Conservation (phyloP, 139 green algal species). For the Picochlorum sp. region DNA sequence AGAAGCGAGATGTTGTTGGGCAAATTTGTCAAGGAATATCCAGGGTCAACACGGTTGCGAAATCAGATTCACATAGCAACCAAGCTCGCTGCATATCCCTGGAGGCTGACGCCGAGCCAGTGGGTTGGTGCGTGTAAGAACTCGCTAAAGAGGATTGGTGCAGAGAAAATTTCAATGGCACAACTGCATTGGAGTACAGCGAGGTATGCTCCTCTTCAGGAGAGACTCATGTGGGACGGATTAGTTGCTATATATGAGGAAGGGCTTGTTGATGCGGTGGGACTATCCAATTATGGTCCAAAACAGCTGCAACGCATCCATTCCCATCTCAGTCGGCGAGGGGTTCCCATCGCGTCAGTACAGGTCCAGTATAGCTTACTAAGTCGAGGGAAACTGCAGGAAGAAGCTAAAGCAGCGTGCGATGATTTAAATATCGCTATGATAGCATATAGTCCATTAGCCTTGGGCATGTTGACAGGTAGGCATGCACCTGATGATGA, state of each 20-base stretch:
- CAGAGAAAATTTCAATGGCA: constrained; percentile 56
- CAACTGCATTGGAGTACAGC: constrained; percentile 84
- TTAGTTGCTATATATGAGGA: constrained; percentile 54
- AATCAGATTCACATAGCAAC: constrained; percentile 56
- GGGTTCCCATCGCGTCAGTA: constrained; percentile 63
- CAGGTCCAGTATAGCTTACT: constrained; percentile 90
- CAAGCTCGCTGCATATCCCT: constrained; percentile 79
- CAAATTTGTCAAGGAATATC: constrained; percentile 57
- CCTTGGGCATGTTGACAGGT: constrained; percentile 70
- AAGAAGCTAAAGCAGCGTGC: constrained; percentile 49
- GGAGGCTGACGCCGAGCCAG: constrained; percentile 64
- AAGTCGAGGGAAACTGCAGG: constrained; percentile 49
- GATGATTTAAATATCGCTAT: constrained; percentile 81
- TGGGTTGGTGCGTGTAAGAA: constrained; percentile 56
- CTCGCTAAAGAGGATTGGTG: constrained; percentile 42
- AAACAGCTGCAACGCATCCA: constrained; percentile 58
- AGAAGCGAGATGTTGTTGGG: constrained; percentile 59
- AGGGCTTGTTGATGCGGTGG: constrained; percentile 68
- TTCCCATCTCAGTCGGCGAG: constrained; percentile 51
- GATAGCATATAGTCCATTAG: constrained; percentile 90
- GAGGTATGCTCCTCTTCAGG: constrained; percentile 78
- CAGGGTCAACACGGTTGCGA: constrained; percentile 22
- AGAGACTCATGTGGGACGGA: constrained; percentile 64
- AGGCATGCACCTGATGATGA: constrained; percentile 54
- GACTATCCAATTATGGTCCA: constrained; percentile 60